These are phyloP conservation scores for Podospora tetraspora DNA, from an alignment of 495 filamentous ascomycete species.

Conservation along the genomic window DNA sequence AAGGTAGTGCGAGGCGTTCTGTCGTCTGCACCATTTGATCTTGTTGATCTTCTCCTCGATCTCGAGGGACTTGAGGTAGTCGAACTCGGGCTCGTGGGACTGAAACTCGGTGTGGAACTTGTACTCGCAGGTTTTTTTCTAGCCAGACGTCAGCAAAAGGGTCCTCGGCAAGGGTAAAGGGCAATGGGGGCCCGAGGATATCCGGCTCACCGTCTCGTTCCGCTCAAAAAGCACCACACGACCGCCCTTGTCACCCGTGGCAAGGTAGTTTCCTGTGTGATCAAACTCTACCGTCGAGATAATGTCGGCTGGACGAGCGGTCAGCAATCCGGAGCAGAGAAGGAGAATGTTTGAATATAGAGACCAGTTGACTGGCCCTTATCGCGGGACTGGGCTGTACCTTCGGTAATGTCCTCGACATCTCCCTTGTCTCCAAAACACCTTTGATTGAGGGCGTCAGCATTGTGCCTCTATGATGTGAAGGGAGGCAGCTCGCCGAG, in stretches of 20 bases:
- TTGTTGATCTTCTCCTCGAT: conserved; percentile 99
- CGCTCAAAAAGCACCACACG: conserved; percentile 94
- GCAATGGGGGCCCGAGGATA: not conserved
- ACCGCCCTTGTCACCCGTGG: conserved; percentile 96
- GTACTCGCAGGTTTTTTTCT: conserved; percentile 99
- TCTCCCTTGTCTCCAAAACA: conserved; percentile 99
- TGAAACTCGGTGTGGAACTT: conserved; percentile 99
- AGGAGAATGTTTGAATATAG: not conserved
- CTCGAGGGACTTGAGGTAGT: conserved; percentile 97
- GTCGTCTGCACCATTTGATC: conserved; percentile 98
- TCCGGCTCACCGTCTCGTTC: conserved; percentile 79
- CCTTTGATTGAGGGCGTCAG: conserved; percentile 43
- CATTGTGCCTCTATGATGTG: not conserved
- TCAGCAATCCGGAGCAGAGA: conserved; percentile 22
- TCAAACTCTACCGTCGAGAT: conserved; percentile 99
- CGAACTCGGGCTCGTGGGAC: conserved; percentile 98
- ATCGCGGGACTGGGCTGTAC: conserved; percentile 44
- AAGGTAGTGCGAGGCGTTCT: conserved; percentile 97
- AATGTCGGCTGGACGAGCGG: conserved; percentile 71
- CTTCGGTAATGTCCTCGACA: conserved; percentile 99
- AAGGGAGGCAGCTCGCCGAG: not conserved
- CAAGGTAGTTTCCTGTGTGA: conserved; percentile 96
- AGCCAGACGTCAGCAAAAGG: conserved; percentile 20
- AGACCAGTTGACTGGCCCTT: not conserved
- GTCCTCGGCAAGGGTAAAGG: not conserved